Conservation (phyloP, 805 yeast species). For the Candida ponderosae region DNA sequence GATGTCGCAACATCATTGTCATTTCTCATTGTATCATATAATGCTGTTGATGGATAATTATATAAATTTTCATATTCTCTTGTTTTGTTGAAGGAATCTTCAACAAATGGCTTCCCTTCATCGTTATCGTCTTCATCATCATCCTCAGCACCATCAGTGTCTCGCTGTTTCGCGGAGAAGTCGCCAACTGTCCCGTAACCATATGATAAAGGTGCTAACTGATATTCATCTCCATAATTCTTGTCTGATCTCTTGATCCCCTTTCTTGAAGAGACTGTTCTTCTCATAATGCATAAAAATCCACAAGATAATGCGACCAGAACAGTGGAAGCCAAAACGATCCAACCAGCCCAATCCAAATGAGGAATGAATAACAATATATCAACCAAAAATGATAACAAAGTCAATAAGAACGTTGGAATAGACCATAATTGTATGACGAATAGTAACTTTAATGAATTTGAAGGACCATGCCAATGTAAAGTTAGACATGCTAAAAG, state of each 20-base stretch:
- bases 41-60: conserved; percentile 9
- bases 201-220: conserved; percentile 17
- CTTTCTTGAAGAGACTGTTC: conserved; percentile 41
- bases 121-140: conserved; percentile 2
- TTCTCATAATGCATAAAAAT: conserved; percentile 61
- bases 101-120: conserved; percentile 1
- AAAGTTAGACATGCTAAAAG: conserved; percentile 32
- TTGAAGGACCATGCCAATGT: conserved; percentile 27
- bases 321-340: conserved; percentile 61
- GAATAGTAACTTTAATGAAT: conserved; percentile 36
- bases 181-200: conserved; percentile 21
- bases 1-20: conserved; percentile 5
- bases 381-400: conserved; percentile 77
- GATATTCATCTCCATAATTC: conserved; percentile 13
- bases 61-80: conserved; percentile 11
- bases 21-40: conserved; percentile 14
- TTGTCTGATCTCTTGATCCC: conserved; percentile 7
- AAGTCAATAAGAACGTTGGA: conserved; percentile 59
- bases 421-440: conserved; percentile 50
- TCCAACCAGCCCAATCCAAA: conserved; percentile 82
- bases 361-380: conserved; percentile 69
- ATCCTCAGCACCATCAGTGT: conserved; percentile 11
- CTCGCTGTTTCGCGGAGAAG: conserved; percentile 7
- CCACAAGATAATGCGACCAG: conserved; percentile 57
- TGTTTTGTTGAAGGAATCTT: conserved; percentile 8